Base-by-base conservation (phyloP, 2,329 filamentous ascomycete genomes). In the Aspergillus glaucus region DNA sequence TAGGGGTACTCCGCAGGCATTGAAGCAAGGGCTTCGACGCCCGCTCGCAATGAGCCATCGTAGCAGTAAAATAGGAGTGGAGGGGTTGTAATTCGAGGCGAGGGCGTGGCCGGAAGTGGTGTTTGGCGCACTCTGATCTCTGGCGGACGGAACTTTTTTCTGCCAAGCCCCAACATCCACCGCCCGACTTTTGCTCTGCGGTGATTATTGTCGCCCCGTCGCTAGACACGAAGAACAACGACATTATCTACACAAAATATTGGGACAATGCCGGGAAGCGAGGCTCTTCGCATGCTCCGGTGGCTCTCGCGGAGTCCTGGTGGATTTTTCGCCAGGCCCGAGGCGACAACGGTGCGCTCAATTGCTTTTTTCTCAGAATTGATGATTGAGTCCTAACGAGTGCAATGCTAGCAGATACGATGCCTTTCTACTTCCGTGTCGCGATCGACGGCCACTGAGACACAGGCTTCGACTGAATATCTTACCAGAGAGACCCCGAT, bases 401-500 rank as follows among this genome's bases (percentile, higher is more conserved):
- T 22, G 37, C 43, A 17, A 30, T 1, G 9, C 7, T 3, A 24
- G 46, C 54, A 79, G 69, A 75, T 78, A 68, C 62, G 57, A 60
- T 66, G 61, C 53, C 53, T 67, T 44, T 65, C 66, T 53, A 65
- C 67, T 43, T 56, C 62, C 41, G 57, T 71, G 37, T 64, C 67
- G 53, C 70, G 72, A 50, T 70, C 72, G 55, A 76, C 79, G 70
- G 75, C 75, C 37, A 78, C 76, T 47, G 74, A 76, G 51, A 63
- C 72, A 19, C 59, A 69, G 49, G 48, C 62, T 17, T 60, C 66
- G 15, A 50, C 53, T 43, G 56, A 55, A 44, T 47, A 60, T 21
- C 50, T 60, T 45, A 64, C 69, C 19, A 49, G 48, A 45, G 49
- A 58, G 39, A 22, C 51, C 28, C 46, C 48, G 6, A 32, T 47